Percentiles rank a stretch among this genome's conserved stretches.
phyloP scores from a whole-genome alignment of 805 yeast species.

The Kregervanrija pseudodelftensis region DNA sequence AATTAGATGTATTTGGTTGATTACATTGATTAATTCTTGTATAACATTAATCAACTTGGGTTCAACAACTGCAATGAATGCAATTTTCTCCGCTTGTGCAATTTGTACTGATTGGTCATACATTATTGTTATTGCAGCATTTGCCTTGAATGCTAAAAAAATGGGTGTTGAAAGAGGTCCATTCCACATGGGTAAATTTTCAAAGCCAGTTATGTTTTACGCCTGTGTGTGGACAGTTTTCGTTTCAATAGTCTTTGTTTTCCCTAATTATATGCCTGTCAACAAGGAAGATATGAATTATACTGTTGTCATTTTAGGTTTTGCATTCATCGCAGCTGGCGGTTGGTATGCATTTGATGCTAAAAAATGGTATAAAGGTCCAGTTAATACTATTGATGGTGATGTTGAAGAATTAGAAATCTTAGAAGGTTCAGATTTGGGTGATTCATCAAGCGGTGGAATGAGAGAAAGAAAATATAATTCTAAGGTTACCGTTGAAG shows the following conservation, averaged over 20 bases:
- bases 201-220: constrained; percentile 34
- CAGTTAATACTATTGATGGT: constrained; percentile 32
- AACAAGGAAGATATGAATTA: constrained; percentile 43
- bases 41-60: constrained; percentile 38
- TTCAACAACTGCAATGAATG: constrained; percentile 41
- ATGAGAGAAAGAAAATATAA: too few species aligned
- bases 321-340: constrained; percentile 30
- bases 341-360: constrained; percentile 44
- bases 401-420: constrained; percentile 2
- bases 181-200: constrained; percentile 37
- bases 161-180: constrained; percentile 43
- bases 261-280: constrained; percentile 44
- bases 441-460: constrained; percentile 3
- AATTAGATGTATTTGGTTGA: constrained; percentile 37
- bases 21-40: constrained; percentile 34
- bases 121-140: constrained; percentile 37
- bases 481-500: too few species aligned
- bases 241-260: constrained; percentile 40
- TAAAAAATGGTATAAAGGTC: constrained; percentile 50
- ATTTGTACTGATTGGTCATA: constrained; percentile 45
- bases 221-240: constrained; percentile 41
- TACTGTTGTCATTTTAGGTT: constrained; percentile 43
- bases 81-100: constrained; percentile 47
- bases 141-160: constrained; percentile 37
- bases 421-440: background rate